phyloP scores from a whole-genome alignment of 2,329 filamentous ascomycete genomes.

The Fusarium torulosum region DNA sequence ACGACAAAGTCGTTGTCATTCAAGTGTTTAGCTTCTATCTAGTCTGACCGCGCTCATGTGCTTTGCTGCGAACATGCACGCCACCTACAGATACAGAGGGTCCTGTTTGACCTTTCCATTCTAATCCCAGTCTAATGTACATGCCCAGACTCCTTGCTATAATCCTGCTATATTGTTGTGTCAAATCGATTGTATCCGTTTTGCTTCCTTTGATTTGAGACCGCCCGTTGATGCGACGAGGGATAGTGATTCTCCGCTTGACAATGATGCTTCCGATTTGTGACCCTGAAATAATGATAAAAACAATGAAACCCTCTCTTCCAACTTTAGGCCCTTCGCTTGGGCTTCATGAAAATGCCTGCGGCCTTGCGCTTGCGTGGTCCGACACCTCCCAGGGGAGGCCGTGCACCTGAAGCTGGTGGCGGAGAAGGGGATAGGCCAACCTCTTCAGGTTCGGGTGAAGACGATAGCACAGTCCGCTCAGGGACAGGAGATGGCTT shows the following conservation, averaged over 20 bases:
- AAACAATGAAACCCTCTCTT: background rate
- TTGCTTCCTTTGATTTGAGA: conserved; percentile 3
- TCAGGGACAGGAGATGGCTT: conserved; percentile 33
- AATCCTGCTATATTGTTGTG: conserved; percentile 1
- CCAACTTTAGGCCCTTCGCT: conserved; percentile 52
- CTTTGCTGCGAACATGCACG: conserved; percentile 1
- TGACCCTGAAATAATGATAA: background rate
- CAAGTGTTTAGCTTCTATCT: conserved; percentile 19
- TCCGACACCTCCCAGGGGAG: conserved; percentile 10
- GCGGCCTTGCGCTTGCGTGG: conserved; percentile 60
- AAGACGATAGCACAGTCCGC: conserved; percentile 37
- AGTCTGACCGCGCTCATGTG: conserved; percentile 2
- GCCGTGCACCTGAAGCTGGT: conserved; percentile 17
- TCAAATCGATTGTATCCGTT: conserved; percentile 8
- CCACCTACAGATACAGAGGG: background rate
- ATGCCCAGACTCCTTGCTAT: background rate
- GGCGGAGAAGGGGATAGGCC: conserved; percentile 43
- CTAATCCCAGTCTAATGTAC: conserved; percentile 13
- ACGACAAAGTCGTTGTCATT: conserved; percentile 23
- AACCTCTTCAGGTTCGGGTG: conserved; percentile 25
- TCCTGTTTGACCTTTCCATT: background rate
- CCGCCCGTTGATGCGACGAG: conserved; percentile 6
- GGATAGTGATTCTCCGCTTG: background rate
- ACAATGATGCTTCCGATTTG: conserved; percentile 4
- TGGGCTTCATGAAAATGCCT: conserved; percentile 63